phyloP scores from a whole-genome alignment of 1,284 basidiomycete genomes.

The Fomitiporia mediterranea region DNA sequence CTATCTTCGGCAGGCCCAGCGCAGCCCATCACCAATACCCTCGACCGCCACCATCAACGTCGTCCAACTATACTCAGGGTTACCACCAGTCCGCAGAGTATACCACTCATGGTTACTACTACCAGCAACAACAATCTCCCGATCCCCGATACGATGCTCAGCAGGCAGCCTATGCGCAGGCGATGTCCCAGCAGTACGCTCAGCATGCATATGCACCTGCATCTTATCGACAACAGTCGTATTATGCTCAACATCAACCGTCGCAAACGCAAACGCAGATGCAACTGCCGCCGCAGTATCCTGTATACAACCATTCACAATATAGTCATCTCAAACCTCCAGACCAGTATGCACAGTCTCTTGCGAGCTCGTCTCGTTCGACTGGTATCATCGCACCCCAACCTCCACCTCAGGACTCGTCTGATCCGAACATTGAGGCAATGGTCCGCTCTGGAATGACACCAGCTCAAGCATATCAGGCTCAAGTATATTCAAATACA shows the following conservation, averaged over 20 bases:
- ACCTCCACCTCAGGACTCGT: conserved; percentile 45
- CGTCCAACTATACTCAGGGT: conserved; percentile 8
- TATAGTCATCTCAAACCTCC: conserved; percentile 31
- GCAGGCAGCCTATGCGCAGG: conserved; percentile 16
- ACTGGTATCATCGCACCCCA: conserved; percentile 43
- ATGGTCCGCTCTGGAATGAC: conserved; percentile 53
- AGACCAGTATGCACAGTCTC: conserved; percentile 42
- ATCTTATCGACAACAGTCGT: conserved; percentile 21
- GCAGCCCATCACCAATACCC: conserved; percentile 47
- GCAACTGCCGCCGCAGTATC: conserved; percentile 15
- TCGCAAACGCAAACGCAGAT: conserved; percentile 14
- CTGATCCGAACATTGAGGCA: conserved; percentile 45
- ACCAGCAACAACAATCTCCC: conserved; percentile 20
- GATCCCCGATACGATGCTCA: conserved; percentile 17
- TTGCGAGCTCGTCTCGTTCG: conserved; percentile 41
- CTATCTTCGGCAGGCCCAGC: conserved; percentile 75
- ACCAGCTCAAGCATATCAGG: conserved; percentile 75
- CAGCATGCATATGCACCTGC: conserved; percentile 22
- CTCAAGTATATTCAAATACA: conserved; percentile 56
- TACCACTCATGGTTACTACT: conserved; percentile 17
- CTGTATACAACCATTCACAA: conserved; percentile 11
- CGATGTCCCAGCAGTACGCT: conserved; percentile 7
- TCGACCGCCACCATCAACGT: conserved; percentile 18
- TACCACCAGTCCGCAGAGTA: conserved; percentile 12
- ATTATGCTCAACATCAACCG: conserved; percentile 19